These are phyloP conservation scores for Cladosporium sp. DNA, from an alignment of 2,329 filamentous ascomycete species.

Conservation along the genomic window DNA sequence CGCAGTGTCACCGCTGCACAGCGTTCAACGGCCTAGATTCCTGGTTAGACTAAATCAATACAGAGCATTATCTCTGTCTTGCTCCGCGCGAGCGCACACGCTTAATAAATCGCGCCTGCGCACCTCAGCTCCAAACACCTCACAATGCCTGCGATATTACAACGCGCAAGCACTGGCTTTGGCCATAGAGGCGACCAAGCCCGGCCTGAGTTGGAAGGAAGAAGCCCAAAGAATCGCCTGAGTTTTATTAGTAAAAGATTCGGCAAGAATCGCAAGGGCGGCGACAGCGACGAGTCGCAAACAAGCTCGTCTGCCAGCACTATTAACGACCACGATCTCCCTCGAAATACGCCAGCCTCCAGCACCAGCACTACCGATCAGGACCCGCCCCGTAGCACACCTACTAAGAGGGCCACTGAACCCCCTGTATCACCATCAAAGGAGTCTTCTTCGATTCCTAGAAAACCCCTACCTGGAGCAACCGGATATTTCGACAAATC, in stretches of 20 bases:
- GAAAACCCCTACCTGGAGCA: slow-evolving; percentile 5
- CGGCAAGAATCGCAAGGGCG: slow-evolving; percentile 3
- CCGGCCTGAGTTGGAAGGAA: not conserved
- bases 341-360: too few species aligned
- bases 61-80: slow-evolving; percentile 1
- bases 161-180: slow-evolving; percentile 10
- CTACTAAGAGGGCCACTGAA: slow-evolving; percentile 1
- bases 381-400: slow-evolving; percentile 7
- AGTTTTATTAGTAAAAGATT: not conserved
- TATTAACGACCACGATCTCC: not conserved
- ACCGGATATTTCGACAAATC: slow-evolving; percentile 4
- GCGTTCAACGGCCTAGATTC: not conserved
- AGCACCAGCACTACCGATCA: not conserved
- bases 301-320: slow-evolving; percentile 6
- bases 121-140: not conserved
- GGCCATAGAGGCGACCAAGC: not conserved
- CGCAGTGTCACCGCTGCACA: not conserved
- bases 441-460: not conserved
- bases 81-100: slow-evolving; percentile 2
- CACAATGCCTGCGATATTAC: slow-evolving; percentile 6
- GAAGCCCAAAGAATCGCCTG: slow-evolving; percentile 1
- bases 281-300: slow-evolving; percentile 10
- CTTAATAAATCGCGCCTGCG: not conserved
- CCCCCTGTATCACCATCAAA: not conserved
- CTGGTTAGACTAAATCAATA: slow-evolving; percentile 1